Evolutionary conservation across 495 filamentous ascomycete genomes (phyloP).

Genomic region (Platismatia glauca): DNA sequence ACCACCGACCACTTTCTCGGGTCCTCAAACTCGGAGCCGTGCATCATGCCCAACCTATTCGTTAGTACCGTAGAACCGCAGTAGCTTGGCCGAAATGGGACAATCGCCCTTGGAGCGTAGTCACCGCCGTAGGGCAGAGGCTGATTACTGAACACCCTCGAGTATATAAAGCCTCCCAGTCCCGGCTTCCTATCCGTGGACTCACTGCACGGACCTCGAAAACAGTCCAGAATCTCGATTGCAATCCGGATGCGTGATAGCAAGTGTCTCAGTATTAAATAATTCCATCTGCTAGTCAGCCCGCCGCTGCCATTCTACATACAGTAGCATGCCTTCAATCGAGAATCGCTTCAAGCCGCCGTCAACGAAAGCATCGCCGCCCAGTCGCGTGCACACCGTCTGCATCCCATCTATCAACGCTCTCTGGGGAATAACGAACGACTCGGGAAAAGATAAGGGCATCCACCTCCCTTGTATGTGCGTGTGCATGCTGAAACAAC

Average conservation of each 20-base stretch:
- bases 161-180: background rate
- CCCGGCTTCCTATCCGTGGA: background rate
- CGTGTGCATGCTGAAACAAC: background rate
- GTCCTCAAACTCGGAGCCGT: background rate
- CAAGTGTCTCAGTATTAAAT: background rate
- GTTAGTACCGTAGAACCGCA: background rate
- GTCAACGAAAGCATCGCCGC: background rate
- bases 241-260: background rate
- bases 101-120: background rate
- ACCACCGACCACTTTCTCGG: background rate
- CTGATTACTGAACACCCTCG: background rate
- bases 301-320: background rate
- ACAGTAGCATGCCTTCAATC: background rate
- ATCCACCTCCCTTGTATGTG: background rate
- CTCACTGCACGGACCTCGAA: background rate
- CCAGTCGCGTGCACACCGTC: background rate
- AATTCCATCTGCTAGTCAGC: background rate
- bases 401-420: constrained; percentile 5
- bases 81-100: background rate
- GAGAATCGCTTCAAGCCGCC: background rate
- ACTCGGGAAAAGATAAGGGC: constrained; percentile 9
- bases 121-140: background rate
- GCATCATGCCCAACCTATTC: background rate
- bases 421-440: constrained; percentile 2
- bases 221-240: background rate